A percentile compares a stretch with the other conserved stretches of the same genome.
phyloP scores from a whole-genome alignment of 495 filamentous ascomycete species.

The Penicillium psychrofluorescens region DNA sequence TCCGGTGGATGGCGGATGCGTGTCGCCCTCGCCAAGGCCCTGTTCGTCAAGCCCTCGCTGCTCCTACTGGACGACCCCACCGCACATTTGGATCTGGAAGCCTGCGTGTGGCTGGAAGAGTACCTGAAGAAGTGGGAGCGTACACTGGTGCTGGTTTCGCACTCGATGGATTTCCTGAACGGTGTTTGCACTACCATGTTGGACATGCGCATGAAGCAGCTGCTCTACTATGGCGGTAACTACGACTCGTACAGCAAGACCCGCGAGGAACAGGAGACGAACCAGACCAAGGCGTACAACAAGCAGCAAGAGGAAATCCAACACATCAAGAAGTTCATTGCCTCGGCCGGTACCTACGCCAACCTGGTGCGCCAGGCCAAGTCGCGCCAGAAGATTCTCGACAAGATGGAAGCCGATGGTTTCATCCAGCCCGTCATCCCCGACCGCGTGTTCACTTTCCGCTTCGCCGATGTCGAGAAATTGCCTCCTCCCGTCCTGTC shows the following conservation, averaged over 20 bases:
- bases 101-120: slow-evolving; percentile 99
- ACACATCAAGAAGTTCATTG: slow-evolving; percentile 99
- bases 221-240: slow-evolving; percentile 99
- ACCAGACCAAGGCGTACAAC: slow-evolving; percentile 96
- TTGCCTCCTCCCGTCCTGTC: slow-evolving; percentile 93
- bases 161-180: slow-evolving; percentile 98
- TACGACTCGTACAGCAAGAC: slow-evolving; percentile 99
- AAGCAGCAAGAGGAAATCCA: slow-evolving; percentile 99
- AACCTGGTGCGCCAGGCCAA: slow-evolving; percentile 98
- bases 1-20: slow-evolving; percentile 99
- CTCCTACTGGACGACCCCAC: slow-evolving; percentile 97
- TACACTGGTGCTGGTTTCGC: slow-evolving; percentile 94
- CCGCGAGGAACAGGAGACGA: slow-evolving; percentile 85
- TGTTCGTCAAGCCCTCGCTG: slow-evolving; percentile 96
- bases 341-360: slow-evolving; percentile 98
- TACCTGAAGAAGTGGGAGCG: slow-evolving; percentile 99
- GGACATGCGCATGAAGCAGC: slow-evolving; percentile 85
- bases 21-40: slow-evolving; percentile 92
- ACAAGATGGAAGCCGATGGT: slow-evolving; percentile 99
- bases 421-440: slow-evolving; percentile 84
- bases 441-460: slow-evolving; percentile 94
- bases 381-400: slow-evolving; percentile 98
- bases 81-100: slow-evolving; percentile 98
- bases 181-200: slow-evolving; percentile 99
- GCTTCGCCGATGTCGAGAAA: slow-evolving; percentile 98